Conservation (phyloP, 495 filamentous ascomycete genomes). For the Neurospora sp. region DNA sequence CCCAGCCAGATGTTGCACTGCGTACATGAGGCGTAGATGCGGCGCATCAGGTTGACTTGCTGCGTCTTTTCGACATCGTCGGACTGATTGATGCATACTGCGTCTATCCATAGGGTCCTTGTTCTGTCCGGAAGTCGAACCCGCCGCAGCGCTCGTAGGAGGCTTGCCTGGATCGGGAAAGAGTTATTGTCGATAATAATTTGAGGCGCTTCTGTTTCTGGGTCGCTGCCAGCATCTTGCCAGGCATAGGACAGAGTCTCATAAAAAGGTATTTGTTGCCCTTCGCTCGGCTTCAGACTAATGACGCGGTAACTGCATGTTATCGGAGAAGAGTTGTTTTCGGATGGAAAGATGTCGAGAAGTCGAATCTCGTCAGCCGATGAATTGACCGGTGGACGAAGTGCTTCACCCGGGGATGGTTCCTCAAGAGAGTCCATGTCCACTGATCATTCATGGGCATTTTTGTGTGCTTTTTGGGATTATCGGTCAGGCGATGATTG, state of each 20-base stretch:
- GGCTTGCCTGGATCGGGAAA: not conserved
- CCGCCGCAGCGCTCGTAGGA: not conserved
- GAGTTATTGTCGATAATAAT: not conserved
- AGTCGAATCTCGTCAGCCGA: not conserved
- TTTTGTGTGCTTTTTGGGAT: not conserved
- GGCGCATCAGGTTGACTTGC: not conserved
- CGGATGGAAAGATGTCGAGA: not conserved
- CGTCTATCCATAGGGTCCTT: not conserved
- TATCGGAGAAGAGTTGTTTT: not conserved
- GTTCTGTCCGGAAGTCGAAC: not conserved
- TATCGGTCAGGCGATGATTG: not conserved
- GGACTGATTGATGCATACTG: not conserved
- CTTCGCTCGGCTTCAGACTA: not conserved
- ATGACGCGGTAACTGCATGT: not conserved
- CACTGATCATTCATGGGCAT: not conserved
- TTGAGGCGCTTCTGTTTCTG: not conserved
- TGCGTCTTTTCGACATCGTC: not conserved
- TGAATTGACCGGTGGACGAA: not conserved
- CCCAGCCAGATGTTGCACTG: not conserved
- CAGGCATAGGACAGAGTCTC: not conserved
- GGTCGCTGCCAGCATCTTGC: not conserved
- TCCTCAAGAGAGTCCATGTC: not conserved
- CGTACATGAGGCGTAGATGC: not conserved
- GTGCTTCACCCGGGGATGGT: not conserved
- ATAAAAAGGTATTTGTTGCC: not conserved